Conservation (phyloP, 164 flowering plant species). For the Chimonanthus salicifolius region DNA sequence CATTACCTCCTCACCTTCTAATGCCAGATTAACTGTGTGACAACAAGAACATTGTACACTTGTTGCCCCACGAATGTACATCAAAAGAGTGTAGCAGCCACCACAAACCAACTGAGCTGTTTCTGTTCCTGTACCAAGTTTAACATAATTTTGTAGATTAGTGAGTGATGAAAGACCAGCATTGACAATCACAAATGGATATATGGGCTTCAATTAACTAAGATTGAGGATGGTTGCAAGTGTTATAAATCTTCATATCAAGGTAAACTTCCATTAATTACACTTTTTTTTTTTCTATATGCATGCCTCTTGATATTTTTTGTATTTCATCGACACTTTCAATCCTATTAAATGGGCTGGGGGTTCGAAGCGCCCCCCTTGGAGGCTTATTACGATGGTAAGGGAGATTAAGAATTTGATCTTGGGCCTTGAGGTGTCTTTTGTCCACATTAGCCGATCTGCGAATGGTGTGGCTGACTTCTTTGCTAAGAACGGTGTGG, state of each 20-base stretch:
- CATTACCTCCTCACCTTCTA: conserved; percentile 48
- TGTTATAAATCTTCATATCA: not conserved
- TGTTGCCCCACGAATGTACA: conserved; percentile 90
- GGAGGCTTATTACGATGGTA: too few species aligned
- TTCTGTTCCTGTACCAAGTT: conserved; percentile 57
- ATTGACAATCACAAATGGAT: not conserved
- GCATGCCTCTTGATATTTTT: too few species aligned
- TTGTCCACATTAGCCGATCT: too few species aligned
- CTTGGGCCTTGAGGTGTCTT: too few species aligned
- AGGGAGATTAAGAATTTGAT: too few species aligned
- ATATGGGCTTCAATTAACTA: not conserved
- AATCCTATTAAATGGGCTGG: too few species aligned
- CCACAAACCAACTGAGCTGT: conserved; percentile 91
- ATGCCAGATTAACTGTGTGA: conserved; percentile 78
- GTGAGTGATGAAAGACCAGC: not conserved
- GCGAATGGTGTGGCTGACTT: too few species aligned
- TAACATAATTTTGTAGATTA: not conserved
- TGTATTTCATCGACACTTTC: too few species aligned
- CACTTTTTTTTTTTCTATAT: not conserved
- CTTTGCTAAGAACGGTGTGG: too few species aligned
- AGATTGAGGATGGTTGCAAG: not conserved
- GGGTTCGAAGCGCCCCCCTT: too few species aligned
- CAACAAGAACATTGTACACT: conserved; percentile 93
- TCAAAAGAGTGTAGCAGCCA: conserved; percentile 80
- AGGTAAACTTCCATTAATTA: not conserved